Base-by-base conservation (phyloP, 78 protist genomes). In the Guillardia theta region DNA sequence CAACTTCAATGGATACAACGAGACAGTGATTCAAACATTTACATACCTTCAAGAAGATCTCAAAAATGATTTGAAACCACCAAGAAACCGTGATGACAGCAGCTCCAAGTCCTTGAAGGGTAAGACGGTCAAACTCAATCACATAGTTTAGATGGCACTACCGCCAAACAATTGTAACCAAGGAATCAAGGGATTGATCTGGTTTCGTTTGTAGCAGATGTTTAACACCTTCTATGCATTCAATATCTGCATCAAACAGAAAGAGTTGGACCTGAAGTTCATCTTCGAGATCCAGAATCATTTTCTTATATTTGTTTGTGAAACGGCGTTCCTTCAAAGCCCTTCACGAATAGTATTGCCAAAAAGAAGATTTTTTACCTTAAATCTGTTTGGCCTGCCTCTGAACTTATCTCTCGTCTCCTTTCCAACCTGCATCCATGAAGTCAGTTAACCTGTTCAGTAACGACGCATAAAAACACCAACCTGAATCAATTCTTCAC, bases 41-140 rank as follows among this genome's bases (percentile, higher is more conserved):
- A 50, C 58, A 50, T 50, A 12, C 90, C 50, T 80, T 10, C 44
- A 80, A 24, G 50, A 80, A 80, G 50, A 80, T 44, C 45, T 80
- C 53, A 33, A 80, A 19, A 0, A 80, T 1, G 48, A 80, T 15
- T 48, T 80, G 90, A 6, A 80, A 18, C 90, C 46, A 44, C 90
- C 90, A 80, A 12, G 90, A 80, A 48, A 80, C 22, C 58, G 90
- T 44, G 90, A 80, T 37, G 90, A 44, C 90, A 27, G 30, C 87
- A 19, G 87, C 43, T 1, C 2, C 47, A 27, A 4, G 87, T 76
- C 87, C 5, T 12, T 37, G 22, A 3, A 37, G 39, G 2, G 87
- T 44, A 37, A 6, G n/a, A 6, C 70, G 24, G n/a, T n/a, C n/a
- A n/a, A n/a, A n/a, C n/a, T n/a, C n/a, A n/a, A n/a, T n/a, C n/a